Evolutionary conservation across 768 basidiomycete species (phyloP).

Genomic region (Tylopilus intermedius): DNA sequence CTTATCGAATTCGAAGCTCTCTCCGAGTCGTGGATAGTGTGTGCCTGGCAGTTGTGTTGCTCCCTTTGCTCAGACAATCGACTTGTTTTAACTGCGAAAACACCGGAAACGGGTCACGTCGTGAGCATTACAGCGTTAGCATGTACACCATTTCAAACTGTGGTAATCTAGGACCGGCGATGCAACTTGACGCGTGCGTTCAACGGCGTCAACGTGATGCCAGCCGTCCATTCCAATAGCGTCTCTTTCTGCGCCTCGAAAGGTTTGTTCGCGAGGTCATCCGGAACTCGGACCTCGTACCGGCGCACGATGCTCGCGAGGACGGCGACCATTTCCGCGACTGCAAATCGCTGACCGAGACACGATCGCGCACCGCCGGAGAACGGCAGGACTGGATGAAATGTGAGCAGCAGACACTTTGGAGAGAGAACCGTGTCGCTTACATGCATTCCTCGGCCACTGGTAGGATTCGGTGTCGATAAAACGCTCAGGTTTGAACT

Average conservation of each 20-base stretch:
- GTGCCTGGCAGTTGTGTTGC: too few relatives aligned
- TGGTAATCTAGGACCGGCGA: constrained; percentile 7
- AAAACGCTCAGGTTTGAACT: constrained; percentile 48
- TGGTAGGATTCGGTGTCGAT: constrained; percentile 45
- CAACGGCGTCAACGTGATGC: constrained; percentile 34
- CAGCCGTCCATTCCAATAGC: constrained; percentile 35
- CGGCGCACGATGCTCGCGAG: constrained; percentile 40
- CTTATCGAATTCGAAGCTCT: too few relatives aligned
- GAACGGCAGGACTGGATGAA: constrained; percentile 39
- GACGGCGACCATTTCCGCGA: constrained; percentile 38
- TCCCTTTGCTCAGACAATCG: too few relatives aligned
- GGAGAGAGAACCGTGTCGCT: background rate
- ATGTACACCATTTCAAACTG: too few relatives aligned
- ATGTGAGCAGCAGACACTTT: background rate
- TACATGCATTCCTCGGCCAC: constrained; percentile 39
- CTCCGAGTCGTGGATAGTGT: too few relatives aligned
- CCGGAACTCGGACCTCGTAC: constrained; percentile 39
- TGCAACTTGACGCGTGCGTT: constrained; percentile 24
- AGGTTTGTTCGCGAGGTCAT: constrained; percentile 27
- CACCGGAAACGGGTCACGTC: too few relatives aligned
- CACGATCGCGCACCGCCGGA: constrained; percentile 42
- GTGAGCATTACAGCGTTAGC: too few relatives aligned
- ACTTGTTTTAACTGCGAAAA: too few relatives aligned
- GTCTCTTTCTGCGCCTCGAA: constrained; percentile 31
- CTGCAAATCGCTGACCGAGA: constrained; percentile 47